Percentiles rank a stretch among this genome's conserved stretches.
Evolutionary conservation across 2,329 filamentous ascomycete species (phyloP).

Genomic region (Cladosporium oxysporum): DNA sequence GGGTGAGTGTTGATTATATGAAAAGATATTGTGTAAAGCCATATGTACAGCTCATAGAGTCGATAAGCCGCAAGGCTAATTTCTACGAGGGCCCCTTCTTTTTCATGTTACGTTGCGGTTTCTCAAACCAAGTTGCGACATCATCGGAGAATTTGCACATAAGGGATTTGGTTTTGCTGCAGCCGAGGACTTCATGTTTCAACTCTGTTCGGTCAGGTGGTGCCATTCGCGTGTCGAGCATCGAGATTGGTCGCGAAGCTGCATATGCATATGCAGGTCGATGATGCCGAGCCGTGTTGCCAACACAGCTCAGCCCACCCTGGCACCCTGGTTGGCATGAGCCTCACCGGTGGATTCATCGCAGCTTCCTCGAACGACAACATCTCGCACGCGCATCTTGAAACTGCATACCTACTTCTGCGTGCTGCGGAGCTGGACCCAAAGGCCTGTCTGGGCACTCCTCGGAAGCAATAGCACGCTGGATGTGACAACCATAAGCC

Average conservation of each 20-base stretch:
- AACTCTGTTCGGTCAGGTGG: too few species aligned
- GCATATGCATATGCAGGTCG: background rate
- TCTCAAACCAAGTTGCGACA: too few species aligned
- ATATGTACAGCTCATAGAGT: background rate
- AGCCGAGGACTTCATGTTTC: too few species aligned
- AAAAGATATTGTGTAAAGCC: background rate
- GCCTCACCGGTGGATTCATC: too few species aligned
- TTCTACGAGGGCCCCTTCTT: background rate
- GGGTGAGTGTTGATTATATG: background rate
- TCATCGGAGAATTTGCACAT: too few species aligned
- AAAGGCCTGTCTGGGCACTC: background rate
- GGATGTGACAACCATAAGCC: background rate
- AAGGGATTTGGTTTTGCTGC: too few species aligned
- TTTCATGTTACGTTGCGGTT: background rate
- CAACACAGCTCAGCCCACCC: background rate
- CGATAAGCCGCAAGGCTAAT: background rate
- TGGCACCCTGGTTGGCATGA: background rate
- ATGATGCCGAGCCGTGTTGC: background rate
- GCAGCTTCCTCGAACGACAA: background rate
- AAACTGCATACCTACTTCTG: background rate
- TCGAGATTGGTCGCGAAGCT: background rate
- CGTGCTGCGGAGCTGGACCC: background rate
- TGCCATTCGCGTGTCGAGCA: background rate
- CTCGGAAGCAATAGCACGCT: background rate
- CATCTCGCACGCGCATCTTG: too few species aligned